A percentile compares a stretch with the other conserved stretches of the same genome.
Evolutionary conservation across 1,284 basidiomycete genomes (phyloP).

Genomic region (Veloboletus limbatus): DNA sequence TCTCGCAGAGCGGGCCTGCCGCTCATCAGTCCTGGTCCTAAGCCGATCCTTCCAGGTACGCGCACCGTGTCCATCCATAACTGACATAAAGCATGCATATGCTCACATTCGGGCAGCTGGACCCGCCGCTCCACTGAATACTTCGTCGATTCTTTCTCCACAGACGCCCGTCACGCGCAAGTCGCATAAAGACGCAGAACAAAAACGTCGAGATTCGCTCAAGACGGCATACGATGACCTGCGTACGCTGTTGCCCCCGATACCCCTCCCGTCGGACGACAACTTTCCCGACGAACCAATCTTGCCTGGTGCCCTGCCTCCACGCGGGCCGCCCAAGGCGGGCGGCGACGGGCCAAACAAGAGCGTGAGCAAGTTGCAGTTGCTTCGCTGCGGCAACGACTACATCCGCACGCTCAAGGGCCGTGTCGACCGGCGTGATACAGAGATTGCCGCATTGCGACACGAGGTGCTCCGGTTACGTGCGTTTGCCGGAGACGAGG

Average conservation of each 20-base stretch:
- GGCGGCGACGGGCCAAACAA: conserved; percentile 89
- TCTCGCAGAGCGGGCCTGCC: conserved; percentile 31
- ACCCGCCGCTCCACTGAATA: conserved; percentile 21
- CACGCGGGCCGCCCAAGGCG: conserved; percentile 81
- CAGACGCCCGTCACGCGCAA: conserved; percentile 55
- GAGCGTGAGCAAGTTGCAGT: conserved; percentile 92
- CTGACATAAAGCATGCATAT: neutral
- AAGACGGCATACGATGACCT: conserved; percentile 97
- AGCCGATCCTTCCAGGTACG: conserved; percentile 69
- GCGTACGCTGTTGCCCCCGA: conserved; percentile 82
- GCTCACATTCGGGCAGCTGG: conserved; percentile 24
- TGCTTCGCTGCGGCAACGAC: conserved; percentile 88
- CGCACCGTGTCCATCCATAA: neutral
- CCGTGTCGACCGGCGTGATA: conserved; percentile 80
- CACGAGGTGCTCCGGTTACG: conserved; percentile 68
- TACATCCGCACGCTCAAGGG: conserved; percentile 77
- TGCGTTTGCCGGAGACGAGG: conserved; percentile 32
- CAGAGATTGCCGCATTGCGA: conserved; percentile 71
- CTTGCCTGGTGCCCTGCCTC: conserved; percentile 82
- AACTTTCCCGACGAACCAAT: conserved; percentile 59
- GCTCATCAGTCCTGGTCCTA: conserved; percentile 40
- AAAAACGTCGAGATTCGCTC: conserved; percentile 93
- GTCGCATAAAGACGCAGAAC: conserved; percentile 96
- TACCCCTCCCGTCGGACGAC: conserved; percentile 74
- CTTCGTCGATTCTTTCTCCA: conserved; percentile 26